Base-by-base conservation (phyloP, 106 monocot genomes). In the Dendrobium catenatum region DNA sequence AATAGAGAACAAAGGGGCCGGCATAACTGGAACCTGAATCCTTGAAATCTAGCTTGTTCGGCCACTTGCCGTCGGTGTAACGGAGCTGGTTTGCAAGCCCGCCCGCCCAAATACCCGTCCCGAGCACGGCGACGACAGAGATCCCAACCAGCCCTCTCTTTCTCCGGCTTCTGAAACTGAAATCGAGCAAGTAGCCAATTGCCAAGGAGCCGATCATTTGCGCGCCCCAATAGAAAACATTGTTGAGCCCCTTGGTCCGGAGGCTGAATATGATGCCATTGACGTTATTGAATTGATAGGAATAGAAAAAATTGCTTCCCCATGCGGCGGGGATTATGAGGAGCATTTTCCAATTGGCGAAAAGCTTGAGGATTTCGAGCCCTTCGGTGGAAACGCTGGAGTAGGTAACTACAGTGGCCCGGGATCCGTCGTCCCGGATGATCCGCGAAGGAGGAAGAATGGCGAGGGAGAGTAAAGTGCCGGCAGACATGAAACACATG, bases 241-340 rank as follows among this genome's bases (percentile, higher is more conserved):
- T 97, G 89, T 94, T 97, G 47, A 97, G 78, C 29, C 97, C 97
- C 26, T 89, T 88, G 44, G 97, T 97, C 11, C 97, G 80, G 22
- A 97, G 89, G 43, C 79, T 91, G 91, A 97, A 97, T 43, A 97
- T 66, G 47, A 80, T 40, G 5, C 92, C 97, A 33, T 97, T 94
- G 11, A 97, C 97, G 70, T 97, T 90, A 88, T 97, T 97, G 92
- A 97, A 97, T 81, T 97, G 97, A 89, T 97, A 97, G 56, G 77
- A 90, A 83, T 97, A 97, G 92, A 97, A 97, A 88, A 97, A 97
- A 82, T 97, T 97, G 89, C 94, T 94, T 16, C 89, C 94, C 98
- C 98, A 98, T 0, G 98, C 87, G 19, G 98, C 92, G 5, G 98
- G 94, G 55, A 86, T 13, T 22, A 98, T 77, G 10, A 95, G 91